These are phyloP conservation scores for Galeopsis tetrahit DNA, from an alignment of 257 asterid genomes.

Conservation along the genomic window DNA sequence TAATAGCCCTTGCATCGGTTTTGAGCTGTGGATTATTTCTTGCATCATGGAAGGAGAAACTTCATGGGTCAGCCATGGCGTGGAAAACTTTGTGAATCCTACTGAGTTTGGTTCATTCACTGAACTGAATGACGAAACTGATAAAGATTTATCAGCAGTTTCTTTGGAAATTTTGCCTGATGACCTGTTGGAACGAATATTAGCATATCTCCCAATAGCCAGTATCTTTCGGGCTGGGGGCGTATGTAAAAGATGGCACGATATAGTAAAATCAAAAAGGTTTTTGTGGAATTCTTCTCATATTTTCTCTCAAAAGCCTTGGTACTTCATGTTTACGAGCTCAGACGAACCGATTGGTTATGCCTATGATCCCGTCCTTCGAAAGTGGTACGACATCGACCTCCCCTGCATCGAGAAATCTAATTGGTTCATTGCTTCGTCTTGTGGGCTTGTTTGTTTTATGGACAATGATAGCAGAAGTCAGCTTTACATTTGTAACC, in stretches of 20 bases:
- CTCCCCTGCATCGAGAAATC: constrained; percentile 80
- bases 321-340: constrained; percentile 98
- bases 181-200: constrained; percentile 82
- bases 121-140: constrained; percentile 54
- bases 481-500: constrained; percentile 71
- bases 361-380: constrained; percentile 73
- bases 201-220: constrained; percentile 77
- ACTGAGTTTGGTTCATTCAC: constrained; percentile 45
- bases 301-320: constrained; percentile 59
- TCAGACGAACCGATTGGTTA: constrained; percentile 83
- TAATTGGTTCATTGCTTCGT: constrained; percentile 76
- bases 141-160: constrained; percentile 48
- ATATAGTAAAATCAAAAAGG: constrained; percentile 70
- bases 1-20: background rate
- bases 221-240: constrained; percentile 79
- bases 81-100: constrained; percentile 34
- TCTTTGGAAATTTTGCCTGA: constrained; percentile 79
- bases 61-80: constrained; percentile 79
- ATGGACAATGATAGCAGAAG: constrained; percentile 85
- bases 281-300: constrained; percentile 67
- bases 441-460: constrained; percentile 77
- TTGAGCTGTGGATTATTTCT: background rate
- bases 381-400: constrained; percentile 77
- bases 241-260: constrained; percentile 88
- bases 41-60: constrained; percentile 76